Base-by-base conservation (phyloP, 441 rosid species). In the Euphorbia corollata region DNA sequence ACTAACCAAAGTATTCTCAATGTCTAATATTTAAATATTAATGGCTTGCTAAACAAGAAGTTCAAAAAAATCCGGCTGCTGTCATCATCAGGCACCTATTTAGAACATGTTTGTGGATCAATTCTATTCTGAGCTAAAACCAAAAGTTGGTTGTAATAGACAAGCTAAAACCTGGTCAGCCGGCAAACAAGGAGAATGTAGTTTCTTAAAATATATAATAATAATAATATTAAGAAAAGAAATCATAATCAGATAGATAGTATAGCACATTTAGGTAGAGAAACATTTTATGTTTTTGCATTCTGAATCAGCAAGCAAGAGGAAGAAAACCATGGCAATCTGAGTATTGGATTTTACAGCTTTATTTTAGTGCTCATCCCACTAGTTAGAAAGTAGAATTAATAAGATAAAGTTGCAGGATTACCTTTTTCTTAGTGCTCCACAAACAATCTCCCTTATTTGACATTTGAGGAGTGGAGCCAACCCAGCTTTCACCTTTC, bases 341-440 rank as follows among this genome's bases (percentile, higher is more conserved):
- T 58, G 24, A n/a, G 32, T 12, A 23, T 47, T 53, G 22, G 55
- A 23, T 63, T 39, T 22, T 11, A 3, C 45, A 12, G 9, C 60
- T 67, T 57, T 61, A 54, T 18, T 2, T 2, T 63, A 51, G 70
- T 75, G 82, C 70, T 57, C 65, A 56, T 53, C 23, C 77, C 83
- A 82, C 82, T 64, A 54, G 27, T 55, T 61, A 48, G 16, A 41
- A 71, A 74, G 68, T 65, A 47, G 41, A 30, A 54, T 51, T 16
- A 20, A 55, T 55, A 55, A 45, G 62, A 59, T 55, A 20, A 8
- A 47, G 43, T 43, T 13, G 8, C 41, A 30, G 48, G 60, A 7
- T 18, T 55, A 23, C 59, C 59, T 70, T 82, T 76, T 68, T 60
- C 34, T 66, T 20, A 58, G 81, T 83, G 79, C 81, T 74, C 67